Evolutionary conservation across 192 early-diverging fungal species (phyloP).

Genomic region (Backusella luteola): DNA sequence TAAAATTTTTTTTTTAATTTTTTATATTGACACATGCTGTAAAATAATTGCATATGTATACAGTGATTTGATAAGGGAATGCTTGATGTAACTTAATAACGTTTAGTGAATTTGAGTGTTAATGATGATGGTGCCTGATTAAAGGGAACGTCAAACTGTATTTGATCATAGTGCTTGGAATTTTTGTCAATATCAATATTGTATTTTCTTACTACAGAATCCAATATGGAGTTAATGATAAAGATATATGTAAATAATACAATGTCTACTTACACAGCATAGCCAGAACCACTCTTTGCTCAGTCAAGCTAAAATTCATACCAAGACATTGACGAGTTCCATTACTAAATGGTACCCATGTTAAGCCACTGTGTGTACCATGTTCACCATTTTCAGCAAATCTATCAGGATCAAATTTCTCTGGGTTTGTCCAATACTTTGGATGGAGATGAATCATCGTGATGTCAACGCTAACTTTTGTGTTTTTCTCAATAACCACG

Average conservation of each 20-base stretch:
- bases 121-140: background rate
- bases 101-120: background rate
- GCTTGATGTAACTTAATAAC: background rate
- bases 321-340: slow-evolving; percentile 59
- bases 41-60: background rate
- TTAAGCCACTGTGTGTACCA: background rate
- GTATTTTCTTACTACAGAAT: background rate
- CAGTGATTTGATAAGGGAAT: background rate
- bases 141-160: background rate
- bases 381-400: slow-evolving; percentile 23
- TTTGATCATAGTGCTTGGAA: background rate
- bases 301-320: slow-evolving; percentile 56
- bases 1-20: background rate
- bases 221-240: background rate
- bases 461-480: slow-evolving; percentile 30
- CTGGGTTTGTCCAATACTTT: slow-evolving; percentile 22
- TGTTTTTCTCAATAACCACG: slow-evolving; percentile 44
- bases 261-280: slow-evolving; percentile 40
- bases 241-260: background rate
- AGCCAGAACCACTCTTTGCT: slow-evolving; percentile 55
- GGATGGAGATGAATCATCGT: slow-evolving; percentile 22
- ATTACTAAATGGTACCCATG: slow-evolving; percentile 53
- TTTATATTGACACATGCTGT: background rate
- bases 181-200: background rate
- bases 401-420: slow-evolving; percentile 30